phyloP scores from a whole-genome alignment of 208 protist species.

The Acanthamoeba culbertsoni region DNA sequence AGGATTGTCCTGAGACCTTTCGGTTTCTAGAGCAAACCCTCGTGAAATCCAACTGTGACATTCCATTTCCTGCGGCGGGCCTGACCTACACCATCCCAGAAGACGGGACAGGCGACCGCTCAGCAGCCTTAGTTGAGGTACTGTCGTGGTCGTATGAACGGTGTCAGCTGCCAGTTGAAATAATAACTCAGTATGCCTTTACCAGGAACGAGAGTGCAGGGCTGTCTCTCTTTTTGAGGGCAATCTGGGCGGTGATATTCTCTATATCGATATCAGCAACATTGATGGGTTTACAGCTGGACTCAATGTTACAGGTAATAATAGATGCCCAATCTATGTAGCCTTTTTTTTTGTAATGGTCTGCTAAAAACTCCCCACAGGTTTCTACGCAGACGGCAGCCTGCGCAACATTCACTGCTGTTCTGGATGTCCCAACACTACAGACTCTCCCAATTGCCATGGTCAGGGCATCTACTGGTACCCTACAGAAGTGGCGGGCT shows the following conservation, averaged over 20 bases:
- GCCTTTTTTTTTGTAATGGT: neutral
- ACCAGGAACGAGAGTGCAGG: neutral
- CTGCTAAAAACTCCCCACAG: neutral
- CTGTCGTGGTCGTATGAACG: neutral
- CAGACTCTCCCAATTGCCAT: conserved; percentile 36
- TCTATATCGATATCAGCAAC: conserved; percentile 45
- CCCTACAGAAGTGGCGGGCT: neutral
- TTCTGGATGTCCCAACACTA: conserved; percentile 8
- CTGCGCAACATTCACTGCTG: conserved; percentile 22
- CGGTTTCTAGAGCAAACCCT: neutral
- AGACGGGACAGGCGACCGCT: neutral
- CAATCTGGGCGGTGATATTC: neutral
- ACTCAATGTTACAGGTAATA: conserved; percentile 31
- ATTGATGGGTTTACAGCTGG: conserved; percentile 50
- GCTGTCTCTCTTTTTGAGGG: conserved; percentile 9
- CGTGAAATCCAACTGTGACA: conserved; percentile 20
- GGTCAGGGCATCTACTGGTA: conserved; percentile 45
- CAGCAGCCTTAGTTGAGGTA: neutral
- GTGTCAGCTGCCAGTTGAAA: neutral
- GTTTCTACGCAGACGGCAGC: neutral
- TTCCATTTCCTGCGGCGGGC: neutral
- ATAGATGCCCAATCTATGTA: too few species aligned
- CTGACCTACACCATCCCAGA: neutral
- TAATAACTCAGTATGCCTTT: neutral
- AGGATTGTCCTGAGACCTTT: neutral